A percentile compares a stretch with the other conserved stretches of the same genome.
phyloP scores from a whole-genome alignment of 805 yeast species.

The Lipomyces anomalus region DNA sequence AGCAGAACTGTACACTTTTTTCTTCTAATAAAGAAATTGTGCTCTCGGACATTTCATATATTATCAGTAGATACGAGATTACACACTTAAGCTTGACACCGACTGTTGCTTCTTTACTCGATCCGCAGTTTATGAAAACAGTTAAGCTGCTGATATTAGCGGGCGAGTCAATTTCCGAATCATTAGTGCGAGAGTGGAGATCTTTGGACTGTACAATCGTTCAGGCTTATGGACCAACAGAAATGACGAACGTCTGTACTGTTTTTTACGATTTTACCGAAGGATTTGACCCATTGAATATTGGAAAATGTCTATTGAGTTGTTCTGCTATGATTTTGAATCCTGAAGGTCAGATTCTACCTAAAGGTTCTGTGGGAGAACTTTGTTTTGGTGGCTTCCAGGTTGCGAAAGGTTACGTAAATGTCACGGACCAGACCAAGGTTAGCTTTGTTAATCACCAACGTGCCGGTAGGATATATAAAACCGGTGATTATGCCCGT shows the following conservation, averaged over 20 bases:
- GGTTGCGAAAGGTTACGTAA: slow-evolving; percentile 28
- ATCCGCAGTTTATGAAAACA: slow-evolving; percentile 51
- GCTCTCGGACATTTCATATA: slow-evolving; percentile 15
- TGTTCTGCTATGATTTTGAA: slow-evolving; percentile 18
- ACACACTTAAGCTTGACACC: slow-evolving; percentile 28
- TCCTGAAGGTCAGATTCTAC: slow-evolving; percentile 6
- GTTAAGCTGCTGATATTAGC: slow-evolving; percentile 10
- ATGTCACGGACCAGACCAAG: slow-evolving; percentile 23
- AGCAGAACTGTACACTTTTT: slow-evolving; percentile 16
- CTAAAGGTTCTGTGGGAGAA: slow-evolving; percentile 28
- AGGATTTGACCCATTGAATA: slow-evolving; percentile 13
- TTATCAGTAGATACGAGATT: slow-evolving; percentile 8
- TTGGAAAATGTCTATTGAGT: slow-evolving; percentile 22
- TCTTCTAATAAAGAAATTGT: slow-evolving; percentile 14
- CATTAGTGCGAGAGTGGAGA: slow-evolving; percentile 4
- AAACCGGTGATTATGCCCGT: slow-evolving; percentile 28
- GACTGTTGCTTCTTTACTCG: slow-evolving; percentile 68
- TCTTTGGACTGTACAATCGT: slow-evolving; percentile 13
- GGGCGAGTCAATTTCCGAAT: slow-evolving; percentile 9
- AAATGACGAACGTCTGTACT: slow-evolving; percentile 26
- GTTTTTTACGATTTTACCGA: slow-evolving; percentile 6
- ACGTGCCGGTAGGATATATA: slow-evolving; percentile 13
- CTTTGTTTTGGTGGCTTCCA: slow-evolving; percentile 29
- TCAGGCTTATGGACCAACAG: slow-evolving; percentile 28
- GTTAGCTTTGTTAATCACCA: slow-evolving; percentile 14